These are phyloP conservation scores for Cytospora schulzeri DNA, from an alignment of 2,329 filamentous ascomycete species.

Conservation along the genomic window DNA sequence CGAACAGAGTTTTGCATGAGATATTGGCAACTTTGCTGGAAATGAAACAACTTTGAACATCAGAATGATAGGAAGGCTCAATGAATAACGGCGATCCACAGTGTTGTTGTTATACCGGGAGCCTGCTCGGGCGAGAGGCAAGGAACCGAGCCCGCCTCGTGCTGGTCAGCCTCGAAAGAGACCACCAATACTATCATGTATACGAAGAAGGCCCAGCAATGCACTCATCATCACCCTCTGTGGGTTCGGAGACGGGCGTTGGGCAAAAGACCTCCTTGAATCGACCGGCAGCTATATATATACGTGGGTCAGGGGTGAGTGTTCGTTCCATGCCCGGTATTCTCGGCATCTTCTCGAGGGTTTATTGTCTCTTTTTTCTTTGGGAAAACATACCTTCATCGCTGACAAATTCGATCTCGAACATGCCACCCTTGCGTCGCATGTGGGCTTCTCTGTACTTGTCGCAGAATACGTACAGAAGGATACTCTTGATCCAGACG, in stretches of 20 bases:
- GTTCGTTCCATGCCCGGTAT: not conserved
- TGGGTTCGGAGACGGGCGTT: constrained; percentile 8
- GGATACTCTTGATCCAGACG: constrained; percentile 56
- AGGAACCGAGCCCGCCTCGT: not conserved
- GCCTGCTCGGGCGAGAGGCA: not conserved
- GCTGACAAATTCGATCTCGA: constrained; percentile 53
- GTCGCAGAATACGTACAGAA: constrained; percentile 62
- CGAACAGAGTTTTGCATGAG: not conserved
- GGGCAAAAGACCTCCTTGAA: constrained; percentile 48
- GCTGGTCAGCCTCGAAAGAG: not conserved
- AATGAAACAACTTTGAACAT: not conserved
- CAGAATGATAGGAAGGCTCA: not conserved
- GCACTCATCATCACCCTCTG: constrained; percentile 15
- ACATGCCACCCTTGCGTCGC: constrained; percentile 50
- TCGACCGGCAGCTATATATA: constrained; percentile 36
- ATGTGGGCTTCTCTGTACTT: constrained; percentile 56
- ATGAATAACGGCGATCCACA: not conserved
- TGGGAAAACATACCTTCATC: constrained; percentile 42
- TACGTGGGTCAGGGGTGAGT: not conserved
- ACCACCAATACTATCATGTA: not conserved
- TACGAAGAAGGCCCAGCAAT: constrained; percentile 11
- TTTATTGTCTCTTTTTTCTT: not conserved
- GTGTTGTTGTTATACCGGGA: not conserved
- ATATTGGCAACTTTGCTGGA: not conserved
- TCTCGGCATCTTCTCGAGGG: too few species aligned